phyloP scores from a whole-genome alignment of 2,329 filamentous ascomycete genomes.

The Shiraia sp. region DNA sequence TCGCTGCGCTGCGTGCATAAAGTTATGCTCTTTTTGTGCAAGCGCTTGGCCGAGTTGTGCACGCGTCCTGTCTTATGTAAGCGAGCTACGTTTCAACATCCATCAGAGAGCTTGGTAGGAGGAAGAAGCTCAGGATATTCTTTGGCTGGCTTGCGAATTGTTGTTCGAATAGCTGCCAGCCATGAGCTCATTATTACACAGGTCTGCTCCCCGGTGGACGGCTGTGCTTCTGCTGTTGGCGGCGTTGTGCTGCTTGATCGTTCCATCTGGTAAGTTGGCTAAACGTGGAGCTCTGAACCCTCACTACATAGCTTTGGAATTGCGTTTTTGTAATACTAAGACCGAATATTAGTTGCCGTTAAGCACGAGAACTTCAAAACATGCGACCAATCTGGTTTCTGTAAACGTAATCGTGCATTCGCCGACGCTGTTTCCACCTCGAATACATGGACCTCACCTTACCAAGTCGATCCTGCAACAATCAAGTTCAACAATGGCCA shows the following conservation, averaged over 20 bases:
- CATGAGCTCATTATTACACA: constrained; percentile 31
- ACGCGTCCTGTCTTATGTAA: constrained; percentile 4
- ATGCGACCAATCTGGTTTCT: constrained; percentile 94
- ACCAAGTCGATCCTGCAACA: constrained; percentile 72
- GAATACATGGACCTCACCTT: constrained; percentile 78
- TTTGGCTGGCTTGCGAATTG: constrained; percentile 21
- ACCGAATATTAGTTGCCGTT: constrained; percentile 65
- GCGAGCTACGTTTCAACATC: constrained; percentile 14
- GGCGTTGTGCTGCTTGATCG: constrained; percentile 39
- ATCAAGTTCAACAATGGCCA: constrained; percentile 78
- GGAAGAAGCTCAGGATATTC: constrained; percentile 5
- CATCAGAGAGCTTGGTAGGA: constrained; percentile 10
- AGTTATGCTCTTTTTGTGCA: constrained; percentile 8
- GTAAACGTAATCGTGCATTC: constrained; percentile 88
- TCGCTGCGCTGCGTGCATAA: too few species aligned
- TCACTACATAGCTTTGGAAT: too few species aligned
- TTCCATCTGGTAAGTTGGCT: constrained; percentile 41
- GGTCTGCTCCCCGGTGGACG: constrained; percentile 65
- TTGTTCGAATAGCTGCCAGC: constrained; percentile 24
- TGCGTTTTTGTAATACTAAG: too few species aligned
- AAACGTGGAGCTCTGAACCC: constrained; percentile 6
- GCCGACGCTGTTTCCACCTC: constrained; percentile 74
- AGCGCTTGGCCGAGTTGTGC: not conserved
- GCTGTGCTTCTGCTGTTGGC: constrained; percentile 46
- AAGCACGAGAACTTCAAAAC: constrained; percentile 98